Percentiles rank a stretch among this genome's conserved stretches.
Conservation (phyloP, 2,329 filamentous ascomycete genomes). For the Aspergillus sp. region DNA sequence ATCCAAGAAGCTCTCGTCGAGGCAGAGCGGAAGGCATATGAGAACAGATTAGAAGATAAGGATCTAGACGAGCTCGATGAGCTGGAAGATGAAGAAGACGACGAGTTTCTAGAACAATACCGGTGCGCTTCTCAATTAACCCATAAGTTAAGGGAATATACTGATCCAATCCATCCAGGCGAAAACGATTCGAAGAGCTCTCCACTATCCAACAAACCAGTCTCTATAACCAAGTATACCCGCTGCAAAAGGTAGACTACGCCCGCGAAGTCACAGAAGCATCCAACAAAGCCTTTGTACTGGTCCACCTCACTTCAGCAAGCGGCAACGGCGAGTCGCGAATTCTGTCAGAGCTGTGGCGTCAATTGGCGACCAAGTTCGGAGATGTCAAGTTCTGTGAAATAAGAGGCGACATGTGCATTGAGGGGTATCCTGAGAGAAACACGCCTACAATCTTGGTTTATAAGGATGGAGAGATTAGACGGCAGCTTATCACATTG, state of each 20-base stretch:
- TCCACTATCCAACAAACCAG: constrained; percentile 69
- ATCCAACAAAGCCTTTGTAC: constrained; percentile 61
- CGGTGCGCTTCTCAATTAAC: constrained; percentile 40
- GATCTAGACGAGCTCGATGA: constrained; percentile 90
- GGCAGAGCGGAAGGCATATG: constrained; percentile 76
- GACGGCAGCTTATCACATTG: constrained; percentile 86
- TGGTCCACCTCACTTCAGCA: constrained; percentile 79
- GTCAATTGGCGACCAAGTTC: constrained; percentile 75
- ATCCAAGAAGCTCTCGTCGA: constrained; percentile 91
- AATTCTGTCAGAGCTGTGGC: constrained; percentile 79
- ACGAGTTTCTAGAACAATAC: constrained; percentile 83
- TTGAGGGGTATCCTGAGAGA: constrained; percentile 90
- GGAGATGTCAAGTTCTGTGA: constrained; percentile 97
- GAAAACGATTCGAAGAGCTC: constrained; percentile 83
- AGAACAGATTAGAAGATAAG: constrained; percentile 90
- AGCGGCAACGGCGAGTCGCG: constrained; percentile 80
- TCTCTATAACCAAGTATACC: constrained; percentile 85
- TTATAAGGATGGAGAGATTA: constrained; percentile 89
- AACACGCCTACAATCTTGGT: constrained; percentile 93
- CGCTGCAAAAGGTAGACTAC: constrained; percentile 91
- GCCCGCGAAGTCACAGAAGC: constrained; percentile 86
- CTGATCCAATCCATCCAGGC: constrained; percentile 31
- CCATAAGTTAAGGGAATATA: neutral
- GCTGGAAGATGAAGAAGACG: constrained; percentile 93
- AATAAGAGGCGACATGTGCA: constrained; percentile 85